Evolutionary conservation across 2,329 filamentous ascomycete genomes (phyloP), one percentile per base, ranked within the genome.

Genomic region (Fusarium goolgardi): DNA sequence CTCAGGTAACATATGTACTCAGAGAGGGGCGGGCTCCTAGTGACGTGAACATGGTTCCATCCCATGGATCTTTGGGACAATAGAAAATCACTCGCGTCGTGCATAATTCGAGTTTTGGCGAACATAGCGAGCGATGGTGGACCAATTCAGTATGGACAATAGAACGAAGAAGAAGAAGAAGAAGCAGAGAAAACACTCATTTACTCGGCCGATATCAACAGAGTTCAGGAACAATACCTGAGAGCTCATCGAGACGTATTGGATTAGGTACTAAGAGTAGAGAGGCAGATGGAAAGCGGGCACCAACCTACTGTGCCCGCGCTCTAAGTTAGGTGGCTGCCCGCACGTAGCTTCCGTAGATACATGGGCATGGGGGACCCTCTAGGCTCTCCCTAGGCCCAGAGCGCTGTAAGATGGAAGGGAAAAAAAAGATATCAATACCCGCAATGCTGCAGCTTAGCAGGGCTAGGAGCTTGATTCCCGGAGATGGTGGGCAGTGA

Each of bases 401-500:
- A 47, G 43, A 63, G 59, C 49, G 62, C 65, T 59, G 37, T 46
- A 45, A 66, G 35, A 55, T 49, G 32, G n/a, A 32, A 47, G 20
- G n/a, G 25, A 47, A 49, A 50, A 50, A 50, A 50, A 50, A 50
- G 47, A 51, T 20, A 56, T 25, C 21, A 23, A 41, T 41, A 55
- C 49, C 61, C 52, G 44, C 61, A 69, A 51, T 56, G 47, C 50
- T 69, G 62, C 59, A 71, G 62, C 67, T 71, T 66, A 71, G 56
- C 60, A 71, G 63, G 60, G 63, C 69, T 62, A 73, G 64, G 60
- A 69, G 61, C 63, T 73, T 62, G 70, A 59, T 40, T 65, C 64
- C 58, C 39, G 39, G 51, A 52, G 55, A 53, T 68, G 71, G 69
- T 65, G 69, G 55, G 60, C 31, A 39, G 56, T 76, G 71, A 79